Conservation (phyloP, 2,329 filamentous ascomycete genomes). For the Pseudogymnoascus sp. region DNA sequence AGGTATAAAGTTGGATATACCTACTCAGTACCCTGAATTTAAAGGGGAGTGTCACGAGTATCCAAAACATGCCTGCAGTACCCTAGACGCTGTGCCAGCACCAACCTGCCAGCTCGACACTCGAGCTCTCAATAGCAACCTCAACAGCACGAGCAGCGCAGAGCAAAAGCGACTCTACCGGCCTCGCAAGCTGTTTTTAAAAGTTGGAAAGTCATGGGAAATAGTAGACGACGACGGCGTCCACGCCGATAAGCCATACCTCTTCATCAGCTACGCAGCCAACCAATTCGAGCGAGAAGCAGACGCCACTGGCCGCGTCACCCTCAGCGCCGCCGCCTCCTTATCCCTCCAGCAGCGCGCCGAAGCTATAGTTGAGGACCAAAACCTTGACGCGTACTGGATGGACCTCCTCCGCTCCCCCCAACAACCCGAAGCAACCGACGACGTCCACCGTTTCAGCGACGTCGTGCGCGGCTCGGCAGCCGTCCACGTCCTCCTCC, state of each 20-base stretch:
- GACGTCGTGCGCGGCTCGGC: constrained; percentile 16
- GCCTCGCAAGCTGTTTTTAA: neutral
- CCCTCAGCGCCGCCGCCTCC: neutral
- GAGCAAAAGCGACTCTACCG: neutral
- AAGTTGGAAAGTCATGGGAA: neutral
- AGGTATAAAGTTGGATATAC: neutral
- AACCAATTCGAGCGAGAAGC: neutral
- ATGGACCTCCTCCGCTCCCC: neutral
- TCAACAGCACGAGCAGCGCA: neutral
- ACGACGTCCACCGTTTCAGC: constrained; percentile 16
- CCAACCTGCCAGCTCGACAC: no score
- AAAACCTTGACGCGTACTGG: constrained; percentile 11
- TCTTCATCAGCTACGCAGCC: neutral
- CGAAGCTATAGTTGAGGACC: neutral
- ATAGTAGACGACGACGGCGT: neutral
- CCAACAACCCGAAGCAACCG: constrained; percentile 3
- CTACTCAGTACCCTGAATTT: neutral
- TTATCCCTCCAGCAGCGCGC: neutral
- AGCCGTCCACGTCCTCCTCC: neutral
- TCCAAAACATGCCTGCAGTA: neutral
- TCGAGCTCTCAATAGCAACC: no score
- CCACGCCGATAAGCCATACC: neutral
- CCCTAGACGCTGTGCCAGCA: neutral
- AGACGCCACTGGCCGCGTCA: neutral
- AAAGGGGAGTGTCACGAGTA: neutral